A percentile compares a stretch with the other conserved stretches of the same genome.
phyloP scores from a whole-genome alignment of 768 basidiomycete species.

The Mycena vulgaris region DNA sequence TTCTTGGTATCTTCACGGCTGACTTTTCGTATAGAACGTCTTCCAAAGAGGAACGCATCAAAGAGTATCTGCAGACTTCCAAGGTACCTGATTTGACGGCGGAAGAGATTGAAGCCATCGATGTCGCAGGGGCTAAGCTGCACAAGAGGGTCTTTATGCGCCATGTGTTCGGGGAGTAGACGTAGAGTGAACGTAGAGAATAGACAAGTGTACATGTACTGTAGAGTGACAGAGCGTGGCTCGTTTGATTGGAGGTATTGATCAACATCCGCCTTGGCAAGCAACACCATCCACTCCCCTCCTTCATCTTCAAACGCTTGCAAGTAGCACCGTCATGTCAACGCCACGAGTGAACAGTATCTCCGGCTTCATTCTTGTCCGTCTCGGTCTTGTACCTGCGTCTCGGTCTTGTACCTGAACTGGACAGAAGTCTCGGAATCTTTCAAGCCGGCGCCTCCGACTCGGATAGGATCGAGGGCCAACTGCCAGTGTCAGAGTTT shows the following conservation, averaged over 20 bases:
- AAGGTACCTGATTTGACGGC: slow-evolving; percentile 67
- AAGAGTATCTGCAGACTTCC: slow-evolving; percentile 58
- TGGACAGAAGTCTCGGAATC: slow-evolving; percentile 28
- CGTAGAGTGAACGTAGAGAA: neutral
- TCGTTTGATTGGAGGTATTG: slow-evolving; percentile 11
- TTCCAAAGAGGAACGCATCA: slow-evolving; percentile 62
- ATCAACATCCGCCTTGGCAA: neutral
- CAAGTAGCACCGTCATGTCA: neutral
- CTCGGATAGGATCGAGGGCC: slow-evolving; percentile 31
- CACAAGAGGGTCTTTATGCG: slow-evolving; percentile 62
- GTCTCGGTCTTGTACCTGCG: slow-evolving; percentile 18
- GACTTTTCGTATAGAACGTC: slow-evolving; percentile 56
- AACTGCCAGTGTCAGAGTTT: slow-evolving; percentile 35
- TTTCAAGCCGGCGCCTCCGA: slow-evolving; percentile 9
- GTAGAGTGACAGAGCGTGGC: neutral
- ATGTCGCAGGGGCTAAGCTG: slow-evolving; percentile 65
- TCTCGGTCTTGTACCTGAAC: slow-evolving; percentile 16
- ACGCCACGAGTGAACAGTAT: slow-evolving; percentile 25
- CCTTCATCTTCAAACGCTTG: neutral
- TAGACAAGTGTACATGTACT: no score
- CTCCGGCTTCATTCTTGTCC: no score
- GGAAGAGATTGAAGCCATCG: slow-evolving; percentile 74
- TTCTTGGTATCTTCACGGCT: slow-evolving; percentile 1
- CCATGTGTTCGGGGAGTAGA: slow-evolving; percentile 49
- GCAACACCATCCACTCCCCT: neutral